These are phyloP conservation scores for Oropetium thomaeum DNA, from an alignment of 176 grass and related monocot species.

Conservation along the genomic window DNA sequence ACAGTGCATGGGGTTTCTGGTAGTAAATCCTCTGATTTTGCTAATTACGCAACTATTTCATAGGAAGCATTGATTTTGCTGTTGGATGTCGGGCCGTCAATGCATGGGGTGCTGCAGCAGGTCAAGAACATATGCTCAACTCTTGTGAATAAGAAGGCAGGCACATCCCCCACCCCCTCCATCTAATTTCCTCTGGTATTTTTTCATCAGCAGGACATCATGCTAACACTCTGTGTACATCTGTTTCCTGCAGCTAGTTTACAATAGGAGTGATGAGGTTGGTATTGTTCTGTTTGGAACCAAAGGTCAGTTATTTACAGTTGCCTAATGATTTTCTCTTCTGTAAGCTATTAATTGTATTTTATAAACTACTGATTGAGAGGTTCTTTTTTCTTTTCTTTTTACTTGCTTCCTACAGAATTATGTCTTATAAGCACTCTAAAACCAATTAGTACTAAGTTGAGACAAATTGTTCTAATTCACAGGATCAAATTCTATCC, in stretches of 20 bases:
- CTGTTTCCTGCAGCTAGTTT: slow-evolving; percentile 60
- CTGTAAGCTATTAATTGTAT: not conserved
- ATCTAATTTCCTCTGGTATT: not conserved
- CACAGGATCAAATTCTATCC: too few relatives aligned
- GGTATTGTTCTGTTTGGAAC: slow-evolving; percentile 83
- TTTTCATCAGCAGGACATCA: not conserved
- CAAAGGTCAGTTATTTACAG: slow-evolving; percentile 35
- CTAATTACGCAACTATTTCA: not conserved
- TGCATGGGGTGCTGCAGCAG: slow-evolving; percentile 73
- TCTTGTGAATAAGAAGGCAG: slow-evolving; percentile 87
- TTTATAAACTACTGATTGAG: not conserved
- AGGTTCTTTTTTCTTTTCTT: not conserved
- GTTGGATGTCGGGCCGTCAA: slow-evolving; percentile 85
- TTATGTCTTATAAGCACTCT: not conserved
- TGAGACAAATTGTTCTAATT: too few relatives aligned
- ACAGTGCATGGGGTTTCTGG: not conserved
- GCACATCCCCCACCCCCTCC: not conserved
- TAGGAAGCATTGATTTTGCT: slow-evolving; percentile 81
- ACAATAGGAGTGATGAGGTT: slow-evolving; percentile 64
- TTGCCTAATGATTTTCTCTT: not conserved
- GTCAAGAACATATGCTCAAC: slow-evolving; percentile 64
- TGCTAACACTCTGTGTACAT: not conserved
- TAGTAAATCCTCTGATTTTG: not conserved
- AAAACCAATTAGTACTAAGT: not conserved
- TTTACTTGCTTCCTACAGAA: not conserved